phyloP scores from a whole-genome alignment of 2,329 filamentous ascomycete species.

The Aspergillus udagawae region DNA sequence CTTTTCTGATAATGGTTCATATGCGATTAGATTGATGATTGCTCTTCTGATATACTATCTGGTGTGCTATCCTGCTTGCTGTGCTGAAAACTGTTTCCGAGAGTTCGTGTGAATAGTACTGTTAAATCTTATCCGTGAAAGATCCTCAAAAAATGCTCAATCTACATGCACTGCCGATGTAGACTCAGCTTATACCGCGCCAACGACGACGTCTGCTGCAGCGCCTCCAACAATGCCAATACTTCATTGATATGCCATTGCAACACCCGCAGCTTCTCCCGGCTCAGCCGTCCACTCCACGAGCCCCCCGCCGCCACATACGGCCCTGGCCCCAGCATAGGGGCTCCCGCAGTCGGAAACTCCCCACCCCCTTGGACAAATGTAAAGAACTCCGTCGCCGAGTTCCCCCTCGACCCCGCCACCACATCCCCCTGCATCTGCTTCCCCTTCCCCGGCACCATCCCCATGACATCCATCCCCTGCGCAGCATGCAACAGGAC shows the following conservation, averaged over 20 bases:
- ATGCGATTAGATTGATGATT: background rate
- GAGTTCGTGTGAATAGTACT: no score
- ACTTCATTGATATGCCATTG: background rate
- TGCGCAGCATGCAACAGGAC: background rate
- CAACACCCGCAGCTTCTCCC: background rate
- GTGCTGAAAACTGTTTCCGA: no score
- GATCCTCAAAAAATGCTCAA: background rate
- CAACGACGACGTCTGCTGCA: background rate
- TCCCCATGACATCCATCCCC: background rate
- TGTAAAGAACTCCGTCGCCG: no score
- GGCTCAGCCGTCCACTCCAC: background rate
- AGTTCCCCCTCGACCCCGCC: background rate
- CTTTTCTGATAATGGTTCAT: background rate
- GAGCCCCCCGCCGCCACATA: no score
- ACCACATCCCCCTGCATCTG: no score
- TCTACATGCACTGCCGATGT: background rate
- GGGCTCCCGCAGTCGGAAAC: background rate
- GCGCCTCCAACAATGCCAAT: background rate
- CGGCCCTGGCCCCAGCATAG: background rate
- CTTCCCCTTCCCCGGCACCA: no score
- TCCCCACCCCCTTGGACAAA: background rate
- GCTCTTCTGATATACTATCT: background rate
- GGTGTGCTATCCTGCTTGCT: no score
- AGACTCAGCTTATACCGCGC: background rate
- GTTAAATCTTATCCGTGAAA: no score